Base-by-base conservation (phyloP, 164 flowering plant species). In the Buxus sempervirens region DNA sequence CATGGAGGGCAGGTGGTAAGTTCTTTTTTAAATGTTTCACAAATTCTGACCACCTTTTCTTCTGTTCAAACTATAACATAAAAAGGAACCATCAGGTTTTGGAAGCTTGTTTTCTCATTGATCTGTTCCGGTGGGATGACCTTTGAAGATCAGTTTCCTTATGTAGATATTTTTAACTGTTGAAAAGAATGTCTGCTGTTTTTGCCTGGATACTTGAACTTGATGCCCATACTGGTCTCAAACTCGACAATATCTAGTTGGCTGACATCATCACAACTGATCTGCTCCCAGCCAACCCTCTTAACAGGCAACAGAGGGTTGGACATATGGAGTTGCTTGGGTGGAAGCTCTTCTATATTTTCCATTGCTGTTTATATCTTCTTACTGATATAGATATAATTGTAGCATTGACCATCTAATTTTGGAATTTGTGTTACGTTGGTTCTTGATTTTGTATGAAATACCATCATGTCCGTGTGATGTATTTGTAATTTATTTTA, bases 81-180 rank as follows among this genome's bases (percentile, higher is more conserved):
- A 75, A 67, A 63, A 70, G n/a, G n/a, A 68, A 68, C 67, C 63
- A 60, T 70, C 28, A 63, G 78, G 70, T 54, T 73, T 38, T 67
- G 27, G 59, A 26, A 72, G 75, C 81, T 63, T 48, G 60, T 71
- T 72, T 70, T 72, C 70, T 60, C 67, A 65, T 74, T 67, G 71
- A 76, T 71, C 62, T 68, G 69, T 65, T 70, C 67, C 66, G 76
- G 79, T 3, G 74, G 74, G 45, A 41, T 36, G 25, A 24, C 64
- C 49, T 23, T 56, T 69, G 71, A 72, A 54, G 73, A 69, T 66
- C 48, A 60, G 48, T 60, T 75, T 64, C 68, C 70, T 72, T 53
- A 66, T 80, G 77, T 78, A 78, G 78, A 80, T 76, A 78, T 77
- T 73, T 70, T 73, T 70, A 77, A 75, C 78, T 71, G 71, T 77